Evolutionary conservation across 2,329 filamentous ascomycete species (phyloP), one percentile per base, ranked within the genome.

Genomic region (Cercospora janseana): DNA sequence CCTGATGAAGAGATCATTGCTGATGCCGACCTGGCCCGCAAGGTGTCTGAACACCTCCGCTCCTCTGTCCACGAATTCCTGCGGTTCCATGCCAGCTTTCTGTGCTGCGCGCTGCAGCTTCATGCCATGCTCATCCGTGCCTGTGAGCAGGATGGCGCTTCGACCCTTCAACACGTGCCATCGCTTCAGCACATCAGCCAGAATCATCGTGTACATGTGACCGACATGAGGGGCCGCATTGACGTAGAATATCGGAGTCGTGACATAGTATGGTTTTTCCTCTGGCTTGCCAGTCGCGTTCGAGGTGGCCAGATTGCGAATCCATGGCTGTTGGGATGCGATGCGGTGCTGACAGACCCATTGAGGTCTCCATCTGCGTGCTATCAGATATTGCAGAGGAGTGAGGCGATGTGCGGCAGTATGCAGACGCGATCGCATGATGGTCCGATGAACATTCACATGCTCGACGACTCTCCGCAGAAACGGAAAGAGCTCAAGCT

Each of bases 191-290:
- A 95, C 85, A 70, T 98, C 93, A 57, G 88, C 79, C 35, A 98
- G 79, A 62, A 97, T 78, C 82, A 97, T 91, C 32, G 87, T 88
- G 69, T 95, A 97, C 53, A 98, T 77, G 70, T 98, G 93, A 35
- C 93, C 93, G 56, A 97, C 82, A 74, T 98, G 93, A 43, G 93
- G 93, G 37, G 88, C 90, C 48, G 91, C 88, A 79, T 98, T 98
- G 74, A 98, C 93, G 71, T 98, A 98, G 75, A 97, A 98, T 51
- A 98, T 98, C 2, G 93, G 93, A 6, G 90, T 94, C 4, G 93
- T 97, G 63, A 95, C 78, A 75, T 97, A 98, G 75, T 86, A 96
- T 6, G 92, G 90, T 74, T 97, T 97, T 15, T 51, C 46, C 13
- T 44, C 47, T 26, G 53, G 15, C 10, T 57, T 37, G 18, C 43